These are phyloP conservation scores for Avicennia marina DNA, from an alignment of 257 asterid species.

Conservation along the genomic window DNA sequence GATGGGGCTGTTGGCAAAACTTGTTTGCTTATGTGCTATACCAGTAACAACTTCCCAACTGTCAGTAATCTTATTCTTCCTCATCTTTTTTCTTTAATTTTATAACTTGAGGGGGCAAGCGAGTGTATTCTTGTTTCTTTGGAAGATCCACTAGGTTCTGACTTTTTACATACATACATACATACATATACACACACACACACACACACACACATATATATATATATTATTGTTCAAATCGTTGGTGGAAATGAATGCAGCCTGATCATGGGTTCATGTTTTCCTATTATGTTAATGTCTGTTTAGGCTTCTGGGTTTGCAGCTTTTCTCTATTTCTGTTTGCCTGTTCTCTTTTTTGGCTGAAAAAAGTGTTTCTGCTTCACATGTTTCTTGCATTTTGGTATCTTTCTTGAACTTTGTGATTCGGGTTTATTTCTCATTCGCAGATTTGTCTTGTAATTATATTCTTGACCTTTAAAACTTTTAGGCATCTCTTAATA, in stretches of 20 bases:
- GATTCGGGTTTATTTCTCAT: constrained; percentile 6
- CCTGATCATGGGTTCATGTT: no score
- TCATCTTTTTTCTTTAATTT: constrained; percentile 7
- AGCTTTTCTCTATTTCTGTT: no score
- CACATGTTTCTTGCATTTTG: neutral
- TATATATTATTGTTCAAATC: no score
- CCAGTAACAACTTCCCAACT: constrained; percentile 96
- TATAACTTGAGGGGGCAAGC: neutral
- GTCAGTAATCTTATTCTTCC: constrained; percentile 35
- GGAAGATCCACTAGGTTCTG: constrained; percentile 24
- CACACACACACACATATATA: no score
- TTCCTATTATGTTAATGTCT: no score
- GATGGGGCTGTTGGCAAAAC: constrained; percentile 99
- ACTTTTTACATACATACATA: no score
- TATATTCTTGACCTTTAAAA: no score
- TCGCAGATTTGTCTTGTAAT: neutral
- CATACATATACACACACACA: no score
- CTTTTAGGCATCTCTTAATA: neutral
- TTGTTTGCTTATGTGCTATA: constrained; percentile 97
- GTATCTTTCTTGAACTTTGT: constrained; percentile 16
- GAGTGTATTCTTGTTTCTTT: neutral
- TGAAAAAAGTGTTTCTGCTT: constrained; percentile 15
- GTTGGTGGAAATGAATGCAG: no score
- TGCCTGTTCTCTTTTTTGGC: no score
- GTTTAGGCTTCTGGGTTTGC: no score